phyloP scores from a whole-genome alignment of 108 stramenopile species.

The Pseudonitzschia multiseries region DNA sequence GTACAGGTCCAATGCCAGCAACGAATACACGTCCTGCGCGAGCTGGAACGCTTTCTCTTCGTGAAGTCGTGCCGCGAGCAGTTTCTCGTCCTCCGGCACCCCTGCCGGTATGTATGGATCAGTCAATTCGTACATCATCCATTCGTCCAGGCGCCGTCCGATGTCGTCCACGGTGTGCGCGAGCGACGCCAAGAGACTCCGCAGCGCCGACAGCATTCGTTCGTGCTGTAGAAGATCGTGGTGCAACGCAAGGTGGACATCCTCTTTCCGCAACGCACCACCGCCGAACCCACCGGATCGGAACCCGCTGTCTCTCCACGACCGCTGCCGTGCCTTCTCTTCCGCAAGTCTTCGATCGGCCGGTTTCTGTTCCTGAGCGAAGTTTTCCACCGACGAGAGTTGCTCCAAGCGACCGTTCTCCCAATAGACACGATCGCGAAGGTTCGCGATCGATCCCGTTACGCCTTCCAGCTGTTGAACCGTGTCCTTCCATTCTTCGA shows the following conservation, averaged over 20 bases:
- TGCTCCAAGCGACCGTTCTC: conserved; percentile 39
- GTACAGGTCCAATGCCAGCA: conserved; percentile 64
- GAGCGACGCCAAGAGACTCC: conserved; percentile 49
- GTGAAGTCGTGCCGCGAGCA: conserved; percentile 1
- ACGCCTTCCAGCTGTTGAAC: conserved; percentile 57
- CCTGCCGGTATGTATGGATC: background rate
- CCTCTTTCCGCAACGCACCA: conserved; percentile 25
- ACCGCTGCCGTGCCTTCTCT: conserved; percentile 14
- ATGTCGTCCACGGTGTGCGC: conserved; percentile 64
- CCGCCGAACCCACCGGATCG: conserved; percentile 3
- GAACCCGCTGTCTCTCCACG: conserved; percentile 11
- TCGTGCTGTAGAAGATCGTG: conserved; percentile 77
- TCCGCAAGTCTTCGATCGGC: background rate
- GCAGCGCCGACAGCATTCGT: conserved; percentile 58
- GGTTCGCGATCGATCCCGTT: conserved; percentile 55
- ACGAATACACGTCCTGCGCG: conserved; percentile 30
- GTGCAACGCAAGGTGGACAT: conserved; percentile 54
- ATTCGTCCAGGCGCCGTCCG: conserved; percentile 66
- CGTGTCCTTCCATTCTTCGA: conserved; percentile 62
- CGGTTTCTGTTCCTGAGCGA: background rate
- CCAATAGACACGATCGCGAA: conserved; percentile 56
- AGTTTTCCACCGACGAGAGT: background rate
- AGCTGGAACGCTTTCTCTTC: conserved; percentile 18
- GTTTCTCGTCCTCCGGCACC: conserved; percentile 17
- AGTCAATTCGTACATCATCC: conserved; percentile 40